phyloP scores from a whole-genome alignment of 805 yeast genomes.

The Dipodascus albidus region DNA sequence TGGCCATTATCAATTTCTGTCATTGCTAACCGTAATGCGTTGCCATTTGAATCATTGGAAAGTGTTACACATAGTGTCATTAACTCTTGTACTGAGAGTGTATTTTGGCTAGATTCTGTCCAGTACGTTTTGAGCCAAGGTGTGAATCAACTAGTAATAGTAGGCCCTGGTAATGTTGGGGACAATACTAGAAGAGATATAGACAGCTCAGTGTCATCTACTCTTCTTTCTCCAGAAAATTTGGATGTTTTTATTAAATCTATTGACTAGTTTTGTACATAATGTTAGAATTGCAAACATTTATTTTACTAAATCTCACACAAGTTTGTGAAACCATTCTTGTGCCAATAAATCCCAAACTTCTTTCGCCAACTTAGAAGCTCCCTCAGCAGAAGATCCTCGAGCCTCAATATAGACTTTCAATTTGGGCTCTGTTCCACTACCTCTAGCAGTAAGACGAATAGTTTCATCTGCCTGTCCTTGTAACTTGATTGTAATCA shows the following conservation, averaged over 20 bases:
- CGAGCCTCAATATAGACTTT: conserved; percentile 83
- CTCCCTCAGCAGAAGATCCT: conserved; percentile 35
- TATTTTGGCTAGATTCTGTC: conserved; percentile 21
- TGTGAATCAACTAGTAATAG: conserved; percentile 11
- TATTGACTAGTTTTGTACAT: not conserved
- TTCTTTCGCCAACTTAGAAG: conserved; percentile 40
- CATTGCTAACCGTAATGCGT: conserved; percentile 24
- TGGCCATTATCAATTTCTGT: conserved; percentile 16
- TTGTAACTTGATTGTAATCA: conserved; percentile 60
- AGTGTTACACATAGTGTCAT: conserved; percentile 20
- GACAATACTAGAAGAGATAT: conserved; percentile 11
- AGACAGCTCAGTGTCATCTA: not conserved
- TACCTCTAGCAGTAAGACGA: conserved; percentile 80
- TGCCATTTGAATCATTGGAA: conserved; percentile 19
- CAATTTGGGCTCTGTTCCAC: conserved; percentile 94
- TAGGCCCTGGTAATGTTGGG: conserved; percentile 23
- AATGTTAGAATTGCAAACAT: too few species aligned
- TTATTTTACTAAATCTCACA: not conserved
- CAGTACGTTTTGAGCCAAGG: conserved; percentile 8
- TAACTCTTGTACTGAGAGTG: conserved; percentile 22
- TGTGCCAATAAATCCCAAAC: conserved; percentile 62
- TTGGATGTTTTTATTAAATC: not conserved
- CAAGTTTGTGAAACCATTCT: conserved; percentile 46
- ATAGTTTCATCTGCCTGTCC: conserved; percentile 29
- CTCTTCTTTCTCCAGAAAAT: not conserved